Evolutionary conservation across 83 land plant species (phyloP).

Genomic region (Picea abies): DNA sequence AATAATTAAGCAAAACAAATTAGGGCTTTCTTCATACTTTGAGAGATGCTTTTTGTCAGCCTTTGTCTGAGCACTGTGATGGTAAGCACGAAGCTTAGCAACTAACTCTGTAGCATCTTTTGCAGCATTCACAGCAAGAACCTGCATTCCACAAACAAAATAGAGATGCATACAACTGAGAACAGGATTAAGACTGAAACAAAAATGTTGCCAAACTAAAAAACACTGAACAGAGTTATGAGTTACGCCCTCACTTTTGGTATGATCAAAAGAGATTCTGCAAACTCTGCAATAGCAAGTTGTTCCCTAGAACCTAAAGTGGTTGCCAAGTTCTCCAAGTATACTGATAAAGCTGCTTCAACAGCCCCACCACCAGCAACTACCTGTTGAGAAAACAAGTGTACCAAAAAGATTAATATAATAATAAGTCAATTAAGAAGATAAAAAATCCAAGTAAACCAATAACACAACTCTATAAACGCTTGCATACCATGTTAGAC

Average conservation of each 20-base stretch:
- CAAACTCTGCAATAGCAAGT: slow-evolving; percentile 96
- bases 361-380: slow-evolving; percentile 99
- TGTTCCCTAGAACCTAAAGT: slow-evolving; percentile 96
- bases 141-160: slow-evolving; percentile 44
- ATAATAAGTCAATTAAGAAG: background rate
- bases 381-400: slow-evolving; percentile 47
- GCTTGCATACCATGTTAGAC: slow-evolving; percentile 70
- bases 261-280: slow-evolving; percentile 88
- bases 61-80: slow-evolving; percentile 93
- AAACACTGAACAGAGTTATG: background rate
- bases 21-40: slow-evolving; percentile 42
- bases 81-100: slow-evolving; percentile 93
- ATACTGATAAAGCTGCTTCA: slow-evolving; percentile 96
- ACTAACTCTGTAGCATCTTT: slow-evolving; percentile 97
- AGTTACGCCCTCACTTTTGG: slow-evolving; percentile 69
- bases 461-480: background rate
- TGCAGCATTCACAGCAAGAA: slow-evolving; percentile 98
- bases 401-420: background rate
- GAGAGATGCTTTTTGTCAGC: slow-evolving; percentile 90
- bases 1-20: no score
- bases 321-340: slow-evolving; percentile 90
- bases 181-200: background rate
- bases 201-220: background rate
- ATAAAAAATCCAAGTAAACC: background rate
- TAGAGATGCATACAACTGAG: background rate